phyloP scores from a whole-genome alignment of 2,329 filamentous ascomycete species.

The Zalaria obscura region DNA sequence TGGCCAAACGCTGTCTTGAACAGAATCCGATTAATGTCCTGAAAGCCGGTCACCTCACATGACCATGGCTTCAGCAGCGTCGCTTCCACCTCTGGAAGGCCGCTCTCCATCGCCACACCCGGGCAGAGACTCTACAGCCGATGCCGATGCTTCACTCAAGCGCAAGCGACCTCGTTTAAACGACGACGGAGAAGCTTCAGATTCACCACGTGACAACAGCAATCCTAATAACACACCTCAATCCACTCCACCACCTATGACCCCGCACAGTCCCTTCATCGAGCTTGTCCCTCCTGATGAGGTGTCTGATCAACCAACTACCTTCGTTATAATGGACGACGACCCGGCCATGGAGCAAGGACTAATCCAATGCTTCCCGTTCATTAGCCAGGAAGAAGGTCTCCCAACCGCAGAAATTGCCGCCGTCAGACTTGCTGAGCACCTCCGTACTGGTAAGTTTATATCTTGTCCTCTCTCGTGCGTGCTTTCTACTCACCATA shows the following conservation, averaged over 20 bases:
- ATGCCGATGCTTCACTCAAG: constrained; percentile 28
- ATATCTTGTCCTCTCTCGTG: background rate
- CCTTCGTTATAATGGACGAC: constrained; percentile 10
- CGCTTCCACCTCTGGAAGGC: constrained; percentile 8
- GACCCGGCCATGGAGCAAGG: constrained; percentile 10
- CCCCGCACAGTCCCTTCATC: constrained; percentile 19
- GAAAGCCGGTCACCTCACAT: background rate
- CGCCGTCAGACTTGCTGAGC: constrained; percentile 1
- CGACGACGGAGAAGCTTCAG: constrained; percentile 15
- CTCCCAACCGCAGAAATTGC: constrained; percentile 4
- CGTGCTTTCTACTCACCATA: background rate
- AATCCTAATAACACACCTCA: constrained; percentile 14
- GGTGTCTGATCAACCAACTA: background rate
- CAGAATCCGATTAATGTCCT: too few relatives aligned
- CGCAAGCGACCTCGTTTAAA: constrained; percentile 32
- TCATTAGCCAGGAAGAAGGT: constrained; percentile 4
- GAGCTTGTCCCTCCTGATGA: constrained; percentile 15
- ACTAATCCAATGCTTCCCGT: constrained; percentile 1
- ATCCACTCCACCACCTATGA: constrained; percentile 15
- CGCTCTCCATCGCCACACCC: constrained; percentile 14
- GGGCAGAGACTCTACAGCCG: constrained; percentile 28
- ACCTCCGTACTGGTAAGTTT: constrained; percentile 3
- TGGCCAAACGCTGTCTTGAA: too few relatives aligned
- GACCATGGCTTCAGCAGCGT: constrained; percentile 10
- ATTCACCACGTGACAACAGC: constrained; percentile 8